Evolutionary conservation across 2,329 filamentous ascomycete species (phyloP).

Genomic region (Cladosporium sp.): DNA sequence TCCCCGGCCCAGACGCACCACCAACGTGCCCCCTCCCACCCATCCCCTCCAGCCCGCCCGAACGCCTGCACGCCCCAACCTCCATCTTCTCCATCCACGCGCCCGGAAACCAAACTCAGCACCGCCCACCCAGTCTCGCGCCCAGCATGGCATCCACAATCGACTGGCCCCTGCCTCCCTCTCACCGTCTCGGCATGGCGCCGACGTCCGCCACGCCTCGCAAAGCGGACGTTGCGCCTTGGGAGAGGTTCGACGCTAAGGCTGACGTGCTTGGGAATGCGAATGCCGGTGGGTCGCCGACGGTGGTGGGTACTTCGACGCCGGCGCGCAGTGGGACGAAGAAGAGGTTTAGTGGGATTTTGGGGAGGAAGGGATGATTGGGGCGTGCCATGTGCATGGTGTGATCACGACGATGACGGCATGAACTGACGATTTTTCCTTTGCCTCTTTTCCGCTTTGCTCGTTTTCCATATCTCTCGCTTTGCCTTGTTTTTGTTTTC

Average conservation of each 20-base stretch:
- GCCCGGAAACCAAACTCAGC: background rate
- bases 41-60: background rate
- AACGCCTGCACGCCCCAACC: background rate
- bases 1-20: background rate
- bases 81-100: background rate
- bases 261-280: background rate
- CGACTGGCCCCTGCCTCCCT: conserved; percentile 8
- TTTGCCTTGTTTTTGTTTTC: too few relatives aligned
- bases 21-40: background rate
- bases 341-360: conserved; percentile 13
- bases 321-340: background rate
- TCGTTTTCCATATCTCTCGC: too few relatives aligned
- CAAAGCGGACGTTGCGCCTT: conserved; percentile 8
- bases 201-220: background rate
- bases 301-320: background rate
- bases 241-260: conserved; percentile 4
- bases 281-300: background rate
- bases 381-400: background rate
- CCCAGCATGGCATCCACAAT: conserved; percentile 2
- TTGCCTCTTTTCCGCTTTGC: background rate
- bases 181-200: conserved; percentile 3
- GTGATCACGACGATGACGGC: background rate
- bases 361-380: background rate
- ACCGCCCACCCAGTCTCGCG: background rate
- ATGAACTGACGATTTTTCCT: background rate